Evolutionary conservation across 2,329 filamentous ascomycete species (phyloP).

Genomic region (Diaporthe eres): DNA sequence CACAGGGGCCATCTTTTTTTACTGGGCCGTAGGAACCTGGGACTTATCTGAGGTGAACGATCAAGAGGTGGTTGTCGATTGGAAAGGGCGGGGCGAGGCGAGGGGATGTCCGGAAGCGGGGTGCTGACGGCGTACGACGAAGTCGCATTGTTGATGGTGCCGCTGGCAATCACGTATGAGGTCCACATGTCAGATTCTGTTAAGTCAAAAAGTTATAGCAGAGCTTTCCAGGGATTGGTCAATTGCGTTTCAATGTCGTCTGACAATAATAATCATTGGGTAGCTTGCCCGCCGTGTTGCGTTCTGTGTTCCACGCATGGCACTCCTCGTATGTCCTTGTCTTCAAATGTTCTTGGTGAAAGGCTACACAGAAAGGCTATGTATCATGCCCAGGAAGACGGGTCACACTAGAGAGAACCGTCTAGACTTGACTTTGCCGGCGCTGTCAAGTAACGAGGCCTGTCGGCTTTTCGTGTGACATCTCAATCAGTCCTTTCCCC

Average conservation of each 20-base stretch:
- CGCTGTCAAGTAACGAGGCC: not conserved
- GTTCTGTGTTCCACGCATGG: not conserved
- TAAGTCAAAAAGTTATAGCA: not conserved
- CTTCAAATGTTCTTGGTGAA: too few relatives aligned
- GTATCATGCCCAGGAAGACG: not conserved
- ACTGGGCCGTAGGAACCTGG: too few relatives aligned
- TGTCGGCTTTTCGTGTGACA: not conserved
- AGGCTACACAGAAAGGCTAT: not conserved
- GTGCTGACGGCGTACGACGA: not conserved
- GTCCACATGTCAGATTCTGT: not conserved
- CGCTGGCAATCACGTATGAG: not conserved
- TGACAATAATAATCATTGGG: too few relatives aligned
- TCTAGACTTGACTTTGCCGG: not conserved
- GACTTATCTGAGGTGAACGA: not conserved
- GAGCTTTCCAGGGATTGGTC: not conserved
- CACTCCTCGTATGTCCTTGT: not conserved
- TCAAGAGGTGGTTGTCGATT: not conserved
- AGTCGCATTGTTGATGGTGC: not conserved
- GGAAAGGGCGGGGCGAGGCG: too few relatives aligned
- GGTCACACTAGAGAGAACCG: too few relatives aligned
- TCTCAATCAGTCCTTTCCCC: not conserved
- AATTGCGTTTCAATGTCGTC: not conserved
- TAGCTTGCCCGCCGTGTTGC: too few relatives aligned
- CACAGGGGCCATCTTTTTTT: not conserved
- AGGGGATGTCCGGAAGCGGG: slow-evolving; percentile 18